A percentile compares a stretch with the other conserved stretches of the same genome.
Conservation (phyloP, 495 filamentous ascomycete genomes). For the Annulohypoxylon stygium region DNA sequence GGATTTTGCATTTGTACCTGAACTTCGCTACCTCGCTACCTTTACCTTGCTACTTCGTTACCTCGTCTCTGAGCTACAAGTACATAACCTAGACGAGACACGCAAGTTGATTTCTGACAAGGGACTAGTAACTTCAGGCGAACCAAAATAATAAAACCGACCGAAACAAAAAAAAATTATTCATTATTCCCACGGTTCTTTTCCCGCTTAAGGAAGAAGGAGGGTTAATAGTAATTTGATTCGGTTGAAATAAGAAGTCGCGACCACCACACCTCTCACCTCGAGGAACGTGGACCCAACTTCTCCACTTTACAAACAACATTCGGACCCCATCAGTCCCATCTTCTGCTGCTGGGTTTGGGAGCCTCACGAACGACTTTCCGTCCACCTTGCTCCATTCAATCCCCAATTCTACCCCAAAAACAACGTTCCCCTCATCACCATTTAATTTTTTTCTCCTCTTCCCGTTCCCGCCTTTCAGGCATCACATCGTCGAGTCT, state of each 20-base stretch:
- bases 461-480: slow-evolving; percentile 23
- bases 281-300: slow-evolving; percentile 53
- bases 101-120: slow-evolving; percentile 48
- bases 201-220: slow-evolving; percentile 28
- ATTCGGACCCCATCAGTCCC: slow-evolving; percentile 66
- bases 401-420: slow-evolving; percentile 56
- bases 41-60: slow-evolving; percentile 3
- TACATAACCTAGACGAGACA: slow-evolving; percentile 37
- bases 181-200: slow-evolving; percentile 52
- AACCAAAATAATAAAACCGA: slow-evolving; percentile 46
- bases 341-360: slow-evolving; percentile 54
- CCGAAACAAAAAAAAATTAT: slow-evolving; percentile 44
- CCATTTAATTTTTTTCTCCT: slow-evolving; percentile 34
- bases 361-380: slow-evolving; percentile 53
- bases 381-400: slow-evolving; percentile 48
- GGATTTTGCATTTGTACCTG: slow-evolving; percentile 46
- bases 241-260: slow-evolving; percentile 53
- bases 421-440: slow-evolving; percentile 51
- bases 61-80: slow-evolving; percentile 18
- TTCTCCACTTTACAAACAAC: slow-evolving; percentile 56
- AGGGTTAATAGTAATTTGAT: slow-evolving; percentile 38
- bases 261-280: slow-evolving; percentile 52
- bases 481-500: slow-evolving; percentile 42
- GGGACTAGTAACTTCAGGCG: slow-evolving; percentile 47
- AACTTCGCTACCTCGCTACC: slow-evolving; percentile 13